These are phyloP conservation scores for Penicillium sp. DNA, from an alignment of 2,329 filamentous ascomycete species.

Conservation along the genomic window DNA sequence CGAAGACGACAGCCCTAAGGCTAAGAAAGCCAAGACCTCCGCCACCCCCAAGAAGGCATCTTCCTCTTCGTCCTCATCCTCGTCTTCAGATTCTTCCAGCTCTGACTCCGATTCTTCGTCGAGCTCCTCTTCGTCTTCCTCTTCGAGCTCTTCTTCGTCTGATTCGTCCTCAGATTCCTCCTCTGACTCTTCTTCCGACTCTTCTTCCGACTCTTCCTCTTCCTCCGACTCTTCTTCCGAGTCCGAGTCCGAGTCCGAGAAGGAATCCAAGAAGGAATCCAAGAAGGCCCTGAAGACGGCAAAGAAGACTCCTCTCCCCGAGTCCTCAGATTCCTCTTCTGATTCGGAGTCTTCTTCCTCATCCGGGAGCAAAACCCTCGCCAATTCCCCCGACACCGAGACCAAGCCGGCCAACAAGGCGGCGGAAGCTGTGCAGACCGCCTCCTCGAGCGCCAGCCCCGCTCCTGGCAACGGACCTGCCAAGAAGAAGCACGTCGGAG, in stretches of 20 bases:
- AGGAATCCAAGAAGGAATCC: conserved; percentile 9
- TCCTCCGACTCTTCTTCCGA: conserved; percentile 11
- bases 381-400: conserved; percentile 21
- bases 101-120: conserved; percentile 18
- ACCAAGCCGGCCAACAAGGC: conserved; percentile 21
- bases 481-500: conserved; percentile 39
- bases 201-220: conserved; percentile 12
- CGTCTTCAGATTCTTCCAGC: conserved; percentile 20
- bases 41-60: conserved; percentile 26
- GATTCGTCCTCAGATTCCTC: conserved; percentile 26
- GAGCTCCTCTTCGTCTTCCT: conserved; percentile 23
- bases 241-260: conserved; percentile 21
- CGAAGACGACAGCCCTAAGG: conserved; percentile 41
- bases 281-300: conserved; percentile 28
- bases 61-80: conserved; percentile 25
- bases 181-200: conserved; percentile 16
- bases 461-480: conserved; percentile 23
- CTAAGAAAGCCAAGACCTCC: conserved; percentile 47
- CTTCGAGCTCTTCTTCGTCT: conserved; percentile 25
- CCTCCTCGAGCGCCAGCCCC: conserved; percentile 48
- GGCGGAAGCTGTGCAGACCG: conserved; percentile 19
- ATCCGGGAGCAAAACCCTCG: conserved; percentile 27
- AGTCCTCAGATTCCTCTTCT: conserved; percentile 28
- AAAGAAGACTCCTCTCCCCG: conserved; percentile 30
- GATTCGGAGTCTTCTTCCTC: conserved; percentile 19